Evolutionary conservation across 78 protist genomes (phyloP), one percentile per base, ranked within the genome.

Genomic region (Isochrysis galbana): DNA sequence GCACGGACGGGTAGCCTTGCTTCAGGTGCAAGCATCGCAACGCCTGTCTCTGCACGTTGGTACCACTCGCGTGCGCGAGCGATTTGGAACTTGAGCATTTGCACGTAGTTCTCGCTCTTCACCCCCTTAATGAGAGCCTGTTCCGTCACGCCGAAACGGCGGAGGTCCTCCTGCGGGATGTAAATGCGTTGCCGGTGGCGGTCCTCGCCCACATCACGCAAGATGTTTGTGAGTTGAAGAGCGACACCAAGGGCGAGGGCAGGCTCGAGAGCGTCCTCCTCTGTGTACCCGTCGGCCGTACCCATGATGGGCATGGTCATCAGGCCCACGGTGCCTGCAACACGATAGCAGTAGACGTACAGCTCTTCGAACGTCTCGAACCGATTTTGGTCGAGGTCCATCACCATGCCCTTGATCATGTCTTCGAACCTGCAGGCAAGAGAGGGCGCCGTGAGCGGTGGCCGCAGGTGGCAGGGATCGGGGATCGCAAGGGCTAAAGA

Each of bases 241-340:
- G 90, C 93, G 77, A 91, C 80, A 29, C 93, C 93, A 4, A 91
- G 93, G 42, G 93, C 93, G 32, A 91, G 51, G 21, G 93, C 93
- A 10, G 87, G 87, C 87, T 78, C 87, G 29, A 78, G 44, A 5
- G 87, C 87, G 54, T 78, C 51, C 87, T 61, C 45, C 39, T 38
- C 29, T 23, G 83, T 80, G 41, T 38, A 74, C 42, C 80, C 89
- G 14, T 3, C 23, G 34, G 74, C 46, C 41, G 89, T 42, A 29
- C 93, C 93, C 93, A 91, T 91, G 82, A 91, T 61, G 29, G 93
- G 90, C 54, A 80, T 61, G 22, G 89, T 80, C 93, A 91, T 91
- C 36, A 91, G 93, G 5, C 93, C 93, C 11, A 91, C 93, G 17
- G 93, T 91, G 36, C 70, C 42, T 5, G 93, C 93, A 41, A 91